Conservation (phyloP, 495 filamentous ascomycete species). For the Annulohypoxylon bovei region DNA sequence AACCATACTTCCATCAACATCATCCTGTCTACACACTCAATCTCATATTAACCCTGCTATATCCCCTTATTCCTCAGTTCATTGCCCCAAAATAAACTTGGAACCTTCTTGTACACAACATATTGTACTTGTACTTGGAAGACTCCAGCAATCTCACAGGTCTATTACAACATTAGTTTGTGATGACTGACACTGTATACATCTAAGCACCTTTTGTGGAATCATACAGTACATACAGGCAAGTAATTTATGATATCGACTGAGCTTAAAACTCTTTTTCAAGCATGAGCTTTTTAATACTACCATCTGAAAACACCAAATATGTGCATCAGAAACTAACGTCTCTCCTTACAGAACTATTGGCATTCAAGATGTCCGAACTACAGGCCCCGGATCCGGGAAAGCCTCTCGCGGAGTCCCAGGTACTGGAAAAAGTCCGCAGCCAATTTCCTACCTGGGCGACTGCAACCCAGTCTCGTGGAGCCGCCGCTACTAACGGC, state of each 20-base stretch:
- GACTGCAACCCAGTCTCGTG: not conserved
- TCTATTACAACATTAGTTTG: not conserved
- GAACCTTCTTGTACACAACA: not conserved
- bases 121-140: not conserved
- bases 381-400: not conserved
- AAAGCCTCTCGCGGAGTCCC: not conserved
- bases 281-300: not conserved
- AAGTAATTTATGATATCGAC: not conserved
- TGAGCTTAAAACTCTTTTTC: not conserved
- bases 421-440: not conserved
- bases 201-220: too few relatives aligned
- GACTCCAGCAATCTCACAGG: not conserved
- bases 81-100: not conserved
- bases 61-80: not conserved
- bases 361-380: not conserved
- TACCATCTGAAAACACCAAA: not conserved
- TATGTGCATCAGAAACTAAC: not conserved
- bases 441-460: slow-evolving; percentile 8
- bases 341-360: not conserved
- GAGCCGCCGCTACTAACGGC: not conserved
- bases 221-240: not conserved
- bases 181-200: not conserved
- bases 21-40: not conserved
- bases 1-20: not conserved
- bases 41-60: not conserved